A percentile compares a stretch with the other conserved stretches of the same genome.
These are phyloP conservation scores for Xylariaceae sp. DNA, from an alignment of 2,329 filamentous ascomycete genomes.

Conservation along the genomic window DNA sequence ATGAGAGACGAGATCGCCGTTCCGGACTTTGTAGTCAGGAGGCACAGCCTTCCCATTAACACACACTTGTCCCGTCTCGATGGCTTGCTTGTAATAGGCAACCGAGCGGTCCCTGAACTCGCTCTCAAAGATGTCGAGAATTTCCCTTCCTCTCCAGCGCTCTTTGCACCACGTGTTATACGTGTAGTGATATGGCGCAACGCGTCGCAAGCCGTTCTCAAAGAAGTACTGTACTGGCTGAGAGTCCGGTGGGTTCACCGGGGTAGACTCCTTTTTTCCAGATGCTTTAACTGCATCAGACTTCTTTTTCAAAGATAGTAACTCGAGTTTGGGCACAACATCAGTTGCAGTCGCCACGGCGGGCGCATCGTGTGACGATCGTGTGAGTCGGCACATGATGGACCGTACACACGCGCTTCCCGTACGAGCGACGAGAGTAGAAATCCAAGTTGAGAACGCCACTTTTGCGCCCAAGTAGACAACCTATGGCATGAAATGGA, in stretches of 20 bases:
- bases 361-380: conserved; percentile 10
- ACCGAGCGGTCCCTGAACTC: conserved; percentile 86
- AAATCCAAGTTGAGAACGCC: conserved; percentile 3
- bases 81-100: conserved; percentile 83
- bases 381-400: conserved; percentile 20
- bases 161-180: conserved; percentile 96
- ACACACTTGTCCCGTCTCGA: conserved; percentile 70
- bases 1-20: conserved; percentile 88
- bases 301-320: conserved; percentile 13
- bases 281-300: not conserved
- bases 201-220: conserved; percentile 75
- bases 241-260: conserved; percentile 32
- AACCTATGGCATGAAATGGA: conserved; percentile 1
- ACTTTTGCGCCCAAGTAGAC: not conserved
- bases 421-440: not conserved
- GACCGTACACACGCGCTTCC: conserved; percentile 8
- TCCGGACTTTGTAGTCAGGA: conserved; percentile 67
- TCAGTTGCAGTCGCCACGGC: conserved; percentile 2
- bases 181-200: conserved; percentile 83
- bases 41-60: conserved; percentile 71
- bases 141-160: conserved; percentile 75
- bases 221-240: conserved; percentile 71
- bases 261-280: conserved; percentile 13
- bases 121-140: conserved; percentile 82
- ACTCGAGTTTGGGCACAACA: conserved; percentile 16